Evolutionary conservation across 2,329 filamentous ascomycete genomes (phyloP), one percentile per base, ranked within the genome.

Genomic region (Colletotrichum lentis): DNA sequence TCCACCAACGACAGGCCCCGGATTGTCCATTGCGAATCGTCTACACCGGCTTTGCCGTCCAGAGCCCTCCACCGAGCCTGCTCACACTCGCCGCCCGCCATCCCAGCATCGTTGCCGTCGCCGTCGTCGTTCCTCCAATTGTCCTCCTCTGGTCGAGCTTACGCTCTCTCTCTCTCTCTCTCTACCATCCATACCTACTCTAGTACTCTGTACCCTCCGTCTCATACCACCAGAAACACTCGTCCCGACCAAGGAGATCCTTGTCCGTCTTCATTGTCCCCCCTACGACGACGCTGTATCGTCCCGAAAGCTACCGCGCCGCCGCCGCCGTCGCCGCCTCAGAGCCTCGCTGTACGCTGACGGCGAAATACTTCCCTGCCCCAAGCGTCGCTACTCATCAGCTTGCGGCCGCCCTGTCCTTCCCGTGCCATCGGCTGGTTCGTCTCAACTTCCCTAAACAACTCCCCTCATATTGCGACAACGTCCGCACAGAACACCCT

Each of bases 1-100:
- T 71, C 70, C 70, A 71, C 70, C 70, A 71, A 71, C 68, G 70
- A 70, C 64, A 61, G 27, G 24, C 59, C 27, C 24, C 61, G 50
- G 44, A 65, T 64, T 71, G 52, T 56, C 39, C 61, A 50, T 56
- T 66, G 35, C 50, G 31, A 39, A 60, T 60, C 14, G 49, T 52
- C 50, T 47, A 55, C 49, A 60, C 64, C 49, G 55, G 39, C 43
- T 61, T 47, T 68, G 64, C 58, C 69, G 63, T 62, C 35, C n/a
- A 55, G 39, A 63, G 35, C 53, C 64, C 47, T 53, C 50, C 67
- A 49, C 50, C 57, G 61, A 52, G 62, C 54, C 63, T 59, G 37
- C 37, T 62, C 46, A 50, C n/a, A 53, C 53, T 37, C 43, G 44
- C 64, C 43, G 31, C 54, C 54, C 24, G 43, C 50, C 54, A 59